A percentile compares a stretch with the other conserved stretches of the same genome.
Evolutionary conservation across 1,284 basidiomycete genomes (phyloP).

Genomic region (Rhodotorula mucilaginosa): DNA sequence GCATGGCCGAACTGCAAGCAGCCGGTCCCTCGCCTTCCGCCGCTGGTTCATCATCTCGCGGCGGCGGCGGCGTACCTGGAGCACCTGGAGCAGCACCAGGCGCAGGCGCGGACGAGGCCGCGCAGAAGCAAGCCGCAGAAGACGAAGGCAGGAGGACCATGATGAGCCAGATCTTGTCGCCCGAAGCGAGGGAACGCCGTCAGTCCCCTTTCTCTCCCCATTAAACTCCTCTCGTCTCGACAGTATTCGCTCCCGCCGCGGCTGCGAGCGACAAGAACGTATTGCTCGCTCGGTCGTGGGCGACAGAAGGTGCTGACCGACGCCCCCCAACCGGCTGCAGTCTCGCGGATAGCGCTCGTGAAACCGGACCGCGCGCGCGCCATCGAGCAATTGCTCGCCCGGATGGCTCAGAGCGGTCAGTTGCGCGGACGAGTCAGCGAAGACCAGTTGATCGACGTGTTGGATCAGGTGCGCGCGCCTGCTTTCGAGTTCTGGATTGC

Average conservation of each 20-base stretch:
- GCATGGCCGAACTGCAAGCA: conserved; percentile 41
- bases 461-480: conserved; percentile 73
- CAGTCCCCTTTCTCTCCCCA: conserved; percentile 51
- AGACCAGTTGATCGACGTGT: conserved; percentile 79
- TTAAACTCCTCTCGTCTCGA: no score
- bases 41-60: not conserved
- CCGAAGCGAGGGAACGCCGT: conserved; percentile 86
- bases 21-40: conserved; percentile 12
- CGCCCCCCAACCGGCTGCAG: conserved; percentile 50
- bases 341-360: conserved; percentile 88
- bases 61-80: conserved; percentile 52
- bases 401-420: conserved; percentile 93
- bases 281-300: not conserved
- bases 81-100: conserved; percentile 58
- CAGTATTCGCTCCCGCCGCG: no score
- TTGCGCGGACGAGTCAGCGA: conserved; percentile 81
- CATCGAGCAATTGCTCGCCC: conserved; percentile 78
- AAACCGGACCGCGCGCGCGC: conserved; percentile 81
- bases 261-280: no score
- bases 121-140: conserved; percentile 44
- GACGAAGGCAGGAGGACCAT: conserved; percentile 59
- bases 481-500: no score
- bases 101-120: conserved; percentile 43
- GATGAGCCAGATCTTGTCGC: conserved; percentile 83
- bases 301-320: not conserved